Conservation (phyloP, 192 early-diverging fungal genomes). For the Dissophora globulifera region DNA sequence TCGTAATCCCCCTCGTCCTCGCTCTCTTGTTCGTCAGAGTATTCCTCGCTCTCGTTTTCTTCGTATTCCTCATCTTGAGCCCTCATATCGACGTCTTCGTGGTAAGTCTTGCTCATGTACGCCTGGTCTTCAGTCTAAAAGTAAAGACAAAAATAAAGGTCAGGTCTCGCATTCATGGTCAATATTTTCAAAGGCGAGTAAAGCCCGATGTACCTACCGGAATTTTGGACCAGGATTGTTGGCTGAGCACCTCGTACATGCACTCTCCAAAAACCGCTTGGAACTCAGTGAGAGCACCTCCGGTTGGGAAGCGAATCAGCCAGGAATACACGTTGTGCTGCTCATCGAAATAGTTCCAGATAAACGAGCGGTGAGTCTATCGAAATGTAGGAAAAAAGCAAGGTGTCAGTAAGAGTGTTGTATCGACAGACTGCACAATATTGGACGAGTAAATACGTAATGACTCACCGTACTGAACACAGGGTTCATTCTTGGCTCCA, state of each 20-base stretch:
- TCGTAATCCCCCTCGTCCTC: conserved; percentile 49
- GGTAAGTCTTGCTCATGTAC: conserved; percentile 79
- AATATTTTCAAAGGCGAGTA: too few relatives aligned
- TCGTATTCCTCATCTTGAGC: not conserved
- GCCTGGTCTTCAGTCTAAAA: conserved; percentile 69
- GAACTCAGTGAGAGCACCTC: conserved; percentile 63
- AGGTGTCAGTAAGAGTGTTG: too few relatives aligned
- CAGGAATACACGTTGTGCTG: conserved; percentile 73
- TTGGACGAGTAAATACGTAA: not conserved
- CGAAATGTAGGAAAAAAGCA: not conserved
- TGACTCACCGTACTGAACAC: conserved; percentile 68
- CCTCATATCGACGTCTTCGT: conserved; percentile 76
- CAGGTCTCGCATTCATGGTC: too few relatives aligned
- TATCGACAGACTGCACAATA: not conserved
- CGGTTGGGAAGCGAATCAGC: conserved; percentile 72
- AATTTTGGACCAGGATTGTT: conserved; percentile 71
- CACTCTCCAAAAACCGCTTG: conserved; percentile 74
- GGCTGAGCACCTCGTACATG: conserved; percentile 80
- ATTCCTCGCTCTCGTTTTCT: conserved; percentile 43
- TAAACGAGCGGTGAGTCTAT: conserved; percentile 72
- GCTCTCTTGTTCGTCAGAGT: conserved; percentile 15
- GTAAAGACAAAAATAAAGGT: too few relatives aligned
- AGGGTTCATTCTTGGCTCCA: conserved; percentile 82
- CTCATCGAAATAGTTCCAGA: conserved; percentile 83
- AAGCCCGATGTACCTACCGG: conserved; percentile 40